Evolutionary conservation across 208 protist genomes (phyloP), one percentile per base, ranked within the genome.

Genomic region (Crithidia brevicula): DNA sequence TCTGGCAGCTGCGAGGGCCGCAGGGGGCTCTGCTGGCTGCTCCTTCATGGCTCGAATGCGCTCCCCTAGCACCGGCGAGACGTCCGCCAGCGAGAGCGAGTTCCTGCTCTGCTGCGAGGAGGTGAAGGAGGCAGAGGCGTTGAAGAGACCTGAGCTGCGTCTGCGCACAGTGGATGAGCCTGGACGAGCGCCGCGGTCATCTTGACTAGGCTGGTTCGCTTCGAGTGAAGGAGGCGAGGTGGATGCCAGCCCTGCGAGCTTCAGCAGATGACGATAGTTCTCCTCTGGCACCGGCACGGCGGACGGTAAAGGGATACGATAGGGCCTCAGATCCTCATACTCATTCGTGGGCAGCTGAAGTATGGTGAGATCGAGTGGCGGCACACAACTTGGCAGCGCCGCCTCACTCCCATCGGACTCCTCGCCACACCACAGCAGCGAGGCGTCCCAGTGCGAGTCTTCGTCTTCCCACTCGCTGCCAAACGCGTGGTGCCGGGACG

Each of bases 221-320:
- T 40, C 59, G 4, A 28, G 43, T 2, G 38, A 50, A 11, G 8
- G 27, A 36, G 56, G 15, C 16, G 56, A 62, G 27, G 6, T 28
- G 5, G 56, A 25, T 2, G 33, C 23, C 11, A 62, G 7, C 8
- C 56, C 56, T 4, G 56, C 56, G 9, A 62, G 56, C 40, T 62
- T 45, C 36, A 49, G 38, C 20, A 66, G 11, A 22, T 36, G 38
- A 16, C 28, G 50, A 2, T 22, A 40, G 8, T 53, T 47, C 42
- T 67, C 58, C 1, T 66, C 68, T 9, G 68, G 68, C 10, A 23
- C 50, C 7, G 57, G 59, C 42, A 74, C 68, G 0, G 68, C 68
- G 0, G 68, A 66, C 1, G 68, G 68, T 1, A 74, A 7, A 13
- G 68, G 68, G 18, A 74, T 74, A 27, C 68, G 68, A 40, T 74